Percentiles rank a stretch among this genome's conserved stretches.
Evolutionary conservation across 768 basidiomycete species (phyloP).

Genomic region (Polyporus arcularius): DNA sequence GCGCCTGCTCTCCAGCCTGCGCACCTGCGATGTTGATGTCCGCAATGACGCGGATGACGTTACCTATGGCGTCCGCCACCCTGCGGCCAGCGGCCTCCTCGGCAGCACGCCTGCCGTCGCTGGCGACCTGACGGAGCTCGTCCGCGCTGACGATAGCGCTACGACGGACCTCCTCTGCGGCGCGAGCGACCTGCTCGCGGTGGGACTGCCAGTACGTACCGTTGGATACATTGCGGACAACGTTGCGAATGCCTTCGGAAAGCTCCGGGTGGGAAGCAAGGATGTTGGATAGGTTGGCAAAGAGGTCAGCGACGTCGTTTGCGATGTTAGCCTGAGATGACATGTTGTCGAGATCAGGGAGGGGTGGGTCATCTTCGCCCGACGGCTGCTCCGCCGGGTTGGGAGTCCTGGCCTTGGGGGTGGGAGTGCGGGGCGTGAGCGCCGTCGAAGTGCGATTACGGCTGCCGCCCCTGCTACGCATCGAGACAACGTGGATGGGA

Average conservation of each 20-base stretch:
- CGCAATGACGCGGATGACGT: slow-evolving; percentile 57
- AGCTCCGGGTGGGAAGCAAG: slow-evolving; percentile 71
- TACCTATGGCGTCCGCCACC: slow-evolving; percentile 63
- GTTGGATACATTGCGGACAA: slow-evolving; percentile 58
- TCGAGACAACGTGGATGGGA: slow-evolving; percentile 60
- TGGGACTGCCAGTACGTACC: slow-evolving; percentile 74
- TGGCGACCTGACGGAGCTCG: slow-evolving; percentile 40
- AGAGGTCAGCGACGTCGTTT: slow-evolving; percentile 62
- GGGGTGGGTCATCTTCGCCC: slow-evolving; percentile 41
- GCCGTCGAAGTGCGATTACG: slow-evolving; percentile 16
- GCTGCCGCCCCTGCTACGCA: slow-evolving; percentile 6
- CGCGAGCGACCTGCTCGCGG: slow-evolving; percentile 57
- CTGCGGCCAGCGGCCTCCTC: slow-evolving; percentile 68
- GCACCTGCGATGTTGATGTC: slow-evolving; percentile 28
- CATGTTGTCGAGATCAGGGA: slow-evolving; percentile 46
- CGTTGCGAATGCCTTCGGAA: slow-evolving; percentile 63
- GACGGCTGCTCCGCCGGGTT: background rate
- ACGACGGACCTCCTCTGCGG: slow-evolving; percentile 55
- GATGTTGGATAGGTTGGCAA: slow-evolving; percentile 56
- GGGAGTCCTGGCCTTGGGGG: slow-evolving; percentile 9
- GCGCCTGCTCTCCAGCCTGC: background rate
- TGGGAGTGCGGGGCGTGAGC: slow-evolving; percentile 5
- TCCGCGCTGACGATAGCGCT: slow-evolving; percentile 37
- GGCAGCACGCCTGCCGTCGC: slow-evolving; percentile 45
- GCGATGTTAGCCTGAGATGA: slow-evolving; percentile 31